A percentile compares a stretch with the other conserved stretches of the same genome.
Conservation (phyloP, 2,329 filamentous ascomycete genomes). For the Colletotrichum acutatum region DNA sequence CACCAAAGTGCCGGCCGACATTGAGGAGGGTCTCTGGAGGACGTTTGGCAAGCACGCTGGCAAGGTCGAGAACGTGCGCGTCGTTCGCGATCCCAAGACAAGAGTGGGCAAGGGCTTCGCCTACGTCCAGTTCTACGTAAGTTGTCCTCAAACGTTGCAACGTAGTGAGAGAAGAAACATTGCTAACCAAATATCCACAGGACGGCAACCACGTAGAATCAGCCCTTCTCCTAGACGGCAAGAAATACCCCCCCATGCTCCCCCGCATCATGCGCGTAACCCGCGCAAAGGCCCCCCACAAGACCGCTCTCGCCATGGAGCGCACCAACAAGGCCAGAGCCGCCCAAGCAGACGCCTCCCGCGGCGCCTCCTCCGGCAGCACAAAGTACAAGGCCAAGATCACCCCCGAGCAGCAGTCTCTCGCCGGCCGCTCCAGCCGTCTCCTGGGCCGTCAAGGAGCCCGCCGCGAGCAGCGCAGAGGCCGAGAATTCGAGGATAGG, state of each 20-base stretch:
- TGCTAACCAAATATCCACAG: slow-evolving; percentile 46
- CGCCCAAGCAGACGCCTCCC: slow-evolving; percentile 30
- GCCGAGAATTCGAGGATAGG: slow-evolving; percentile 39
- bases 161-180: not conserved
- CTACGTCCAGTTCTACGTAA: slow-evolving; percentile 91
- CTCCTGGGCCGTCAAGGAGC: slow-evolving; percentile 78
- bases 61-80: slow-evolving; percentile 91
- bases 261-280: slow-evolving; percentile 87
- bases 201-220: slow-evolving; percentile 90
- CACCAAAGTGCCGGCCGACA: slow-evolving; percentile 80
- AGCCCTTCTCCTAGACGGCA: slow-evolving; percentile 88
- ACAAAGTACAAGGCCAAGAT: slow-evolving; percentile 76
- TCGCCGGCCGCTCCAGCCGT: slow-evolving; percentile 78
- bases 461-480: slow-evolving; percentile 47
- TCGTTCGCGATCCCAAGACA: slow-evolving; percentile 89
- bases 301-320: slow-evolving; percentile 65
- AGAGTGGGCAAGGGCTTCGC: slow-evolving; percentile 97
- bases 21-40: slow-evolving; percentile 93
- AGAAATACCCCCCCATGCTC: slow-evolving; percentile 95
- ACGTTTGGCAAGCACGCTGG: slow-evolving; percentile 79
- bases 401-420: slow-evolving; percentile 75
- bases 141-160: slow-evolving; percentile 36
- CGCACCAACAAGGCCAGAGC: slow-evolving; percentile 55
- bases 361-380: slow-evolving; percentile 42
- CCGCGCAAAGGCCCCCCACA: slow-evolving; percentile 81